phyloP scores from a whole-genome alignment of 129 eudicot species.

The Flaveria brownii region DNA sequence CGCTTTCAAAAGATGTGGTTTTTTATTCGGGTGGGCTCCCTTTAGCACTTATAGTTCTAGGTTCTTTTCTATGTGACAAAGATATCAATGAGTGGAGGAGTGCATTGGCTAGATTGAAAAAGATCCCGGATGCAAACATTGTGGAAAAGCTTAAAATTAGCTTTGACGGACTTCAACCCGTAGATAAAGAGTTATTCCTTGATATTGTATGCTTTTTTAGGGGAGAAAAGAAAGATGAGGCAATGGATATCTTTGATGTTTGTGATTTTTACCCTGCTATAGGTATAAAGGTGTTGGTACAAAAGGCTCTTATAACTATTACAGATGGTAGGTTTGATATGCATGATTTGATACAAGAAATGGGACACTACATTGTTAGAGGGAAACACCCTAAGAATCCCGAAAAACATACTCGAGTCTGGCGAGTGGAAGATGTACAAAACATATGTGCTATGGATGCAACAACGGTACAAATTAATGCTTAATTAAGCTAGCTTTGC shows the following conservation, averaged over 20 bases:
- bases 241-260: constrained; percentile 13
- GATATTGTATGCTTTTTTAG: constrained; percentile 16
- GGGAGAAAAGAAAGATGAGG: constrained; percentile 11
- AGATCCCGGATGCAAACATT: neutral
- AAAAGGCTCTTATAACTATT: constrained; percentile 8
- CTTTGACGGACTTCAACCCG: constrained; percentile 8
- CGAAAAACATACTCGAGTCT: constrained; percentile 23
- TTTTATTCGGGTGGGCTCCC: constrained; percentile 4
- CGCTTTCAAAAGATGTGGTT: constrained; percentile 11
- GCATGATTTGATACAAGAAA: constrained; percentile 29
- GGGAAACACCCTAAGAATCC: constrained; percentile 19
- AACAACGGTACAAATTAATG: constrained; percentile 6
- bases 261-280: neutral
- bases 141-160: constrained; percentile 7
- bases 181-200: constrained; percentile 11
- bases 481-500: constrained; percentile 2
- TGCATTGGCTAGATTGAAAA: constrained; percentile 15
- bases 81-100: constrained; percentile 6
- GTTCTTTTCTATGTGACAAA: constrained; percentile 14
- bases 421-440: constrained; percentile 3
- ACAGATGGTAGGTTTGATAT: constrained; percentile 11
- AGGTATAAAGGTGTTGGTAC: constrained; percentile 14
- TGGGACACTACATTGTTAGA: constrained; percentile 33
- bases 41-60: constrained; percentile 7
- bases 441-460: constrained; percentile 11